Percentiles rank a stretch among this genome's conserved stretches.
phyloP scores from a whole-genome alignment of 306 rosid species.

The Malus sieversii region DNA sequence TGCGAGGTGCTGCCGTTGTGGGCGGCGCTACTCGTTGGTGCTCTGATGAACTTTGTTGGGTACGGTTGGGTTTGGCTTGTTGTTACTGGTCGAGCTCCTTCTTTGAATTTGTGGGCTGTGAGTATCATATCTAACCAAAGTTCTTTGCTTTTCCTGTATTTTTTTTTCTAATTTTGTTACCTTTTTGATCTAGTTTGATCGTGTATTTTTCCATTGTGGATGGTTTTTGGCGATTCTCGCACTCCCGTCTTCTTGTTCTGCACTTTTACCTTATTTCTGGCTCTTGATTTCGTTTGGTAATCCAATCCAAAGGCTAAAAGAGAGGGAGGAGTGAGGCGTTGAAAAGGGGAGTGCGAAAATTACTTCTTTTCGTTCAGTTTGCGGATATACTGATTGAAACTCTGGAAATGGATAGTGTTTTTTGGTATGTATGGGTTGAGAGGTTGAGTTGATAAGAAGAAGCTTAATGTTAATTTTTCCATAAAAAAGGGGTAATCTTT shows the following conservation, averaged over 20 bases:
- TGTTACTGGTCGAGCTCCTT: slow-evolving; percentile 48
- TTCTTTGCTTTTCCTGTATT: no score
- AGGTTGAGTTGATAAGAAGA: not conserved
- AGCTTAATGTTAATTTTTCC: not conserved
- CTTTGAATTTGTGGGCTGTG: slow-evolving; percentile 76
- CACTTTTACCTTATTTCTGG: no score
- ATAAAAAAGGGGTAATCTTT: not conserved
- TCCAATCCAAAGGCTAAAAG: no score
- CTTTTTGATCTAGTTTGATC: not conserved
- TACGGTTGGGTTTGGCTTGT: slow-evolving; percentile 85
- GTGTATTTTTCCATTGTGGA: not conserved
- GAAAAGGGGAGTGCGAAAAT: no score
- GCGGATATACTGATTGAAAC: not conserved
- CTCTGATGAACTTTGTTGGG: slow-evolving; percentile 53
- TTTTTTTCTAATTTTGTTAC: not conserved
- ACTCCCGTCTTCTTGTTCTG: no score
- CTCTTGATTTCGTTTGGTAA: no score
- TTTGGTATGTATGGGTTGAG: not conserved
- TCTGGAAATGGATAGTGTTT: not conserved
- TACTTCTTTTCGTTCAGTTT: not conserved
- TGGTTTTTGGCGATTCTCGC: not conserved
- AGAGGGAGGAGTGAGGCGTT: no score
- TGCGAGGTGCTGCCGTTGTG: slow-evolving; percentile 74
- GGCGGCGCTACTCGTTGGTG: slow-evolving; percentile 70
- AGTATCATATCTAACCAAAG: slow-evolving; percentile 21